Evolutionary conservation across 257 asterid species (phyloP).

Genomic region (Jacaranda copaia): DNA sequence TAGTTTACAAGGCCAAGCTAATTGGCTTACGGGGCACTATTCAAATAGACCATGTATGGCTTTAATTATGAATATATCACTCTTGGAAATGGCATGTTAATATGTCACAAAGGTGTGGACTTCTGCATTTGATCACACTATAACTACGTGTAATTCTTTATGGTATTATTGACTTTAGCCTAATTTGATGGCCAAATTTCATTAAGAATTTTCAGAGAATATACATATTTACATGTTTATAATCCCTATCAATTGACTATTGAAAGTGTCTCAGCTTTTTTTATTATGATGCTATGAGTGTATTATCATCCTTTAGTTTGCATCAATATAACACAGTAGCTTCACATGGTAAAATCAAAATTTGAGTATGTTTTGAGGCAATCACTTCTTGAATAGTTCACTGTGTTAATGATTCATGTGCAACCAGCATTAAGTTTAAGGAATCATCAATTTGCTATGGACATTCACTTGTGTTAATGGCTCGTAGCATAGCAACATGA

Average conservation of each 20-base stretch:
- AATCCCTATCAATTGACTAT: background rate
- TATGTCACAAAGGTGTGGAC: background rate
- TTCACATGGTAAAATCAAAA: background rate
- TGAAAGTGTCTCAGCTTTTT: background rate
- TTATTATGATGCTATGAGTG: background rate
- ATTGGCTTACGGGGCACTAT: too few relatives aligned
- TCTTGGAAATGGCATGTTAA: background rate
- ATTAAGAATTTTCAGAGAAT: background rate
- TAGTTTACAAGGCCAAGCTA: too few relatives aligned
- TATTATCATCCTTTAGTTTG: background rate
- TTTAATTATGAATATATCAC: background rate
- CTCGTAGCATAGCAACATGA: background rate
- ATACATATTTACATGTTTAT: background rate
- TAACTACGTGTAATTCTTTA: background rate
- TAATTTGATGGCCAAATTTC: background rate
- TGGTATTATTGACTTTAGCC: background rate
- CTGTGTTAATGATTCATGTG: background rate
- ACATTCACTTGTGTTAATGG: background rate
- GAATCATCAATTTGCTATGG: background rate
- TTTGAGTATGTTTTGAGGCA: background rate
- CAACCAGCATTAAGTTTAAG: background rate
- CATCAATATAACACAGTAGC: background rate
- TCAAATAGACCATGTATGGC: too few relatives aligned
- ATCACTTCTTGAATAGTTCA: background rate
- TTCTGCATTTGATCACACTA: background rate